These are phyloP conservation scores for Cladosporium phlei DNA, from an alignment of 2,329 filamentous ascomycete species.

Conservation along the genomic window DNA sequence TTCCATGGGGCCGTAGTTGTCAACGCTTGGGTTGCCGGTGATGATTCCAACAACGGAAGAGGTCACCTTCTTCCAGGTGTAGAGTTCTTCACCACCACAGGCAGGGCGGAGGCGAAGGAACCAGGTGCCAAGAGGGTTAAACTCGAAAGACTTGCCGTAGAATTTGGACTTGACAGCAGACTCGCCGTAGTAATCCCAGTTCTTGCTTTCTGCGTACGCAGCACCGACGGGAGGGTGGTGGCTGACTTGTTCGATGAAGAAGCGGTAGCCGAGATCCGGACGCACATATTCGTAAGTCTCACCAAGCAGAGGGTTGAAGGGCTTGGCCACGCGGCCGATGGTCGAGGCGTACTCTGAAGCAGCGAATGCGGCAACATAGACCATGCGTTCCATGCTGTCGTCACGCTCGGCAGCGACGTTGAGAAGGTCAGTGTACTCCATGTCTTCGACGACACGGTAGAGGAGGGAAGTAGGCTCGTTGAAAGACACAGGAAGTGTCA, in stretches of 20 bases:
- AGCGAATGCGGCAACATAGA: conserved; percentile 93
- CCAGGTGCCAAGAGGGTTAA: conserved; percentile 95
- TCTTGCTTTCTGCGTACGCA: conserved; percentile 83
- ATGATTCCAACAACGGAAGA: conserved; percentile 98
- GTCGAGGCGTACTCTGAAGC: conserved; percentile 96
- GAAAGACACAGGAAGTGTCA: conserved; percentile 96
- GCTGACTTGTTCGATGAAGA: conserved; percentile 97
- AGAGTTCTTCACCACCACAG: conserved; percentile 70
- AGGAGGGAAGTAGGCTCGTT: conserved; percentile 96
- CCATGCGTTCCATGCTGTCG: conserved; percentile 84
- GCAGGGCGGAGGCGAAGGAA: conserved; percentile 79
- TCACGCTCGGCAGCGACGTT: conserved; percentile 79
- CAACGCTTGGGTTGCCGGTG: conserved; percentile 90
- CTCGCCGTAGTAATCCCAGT: conserved; percentile 96
- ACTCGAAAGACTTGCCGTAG: conserved; percentile 94
- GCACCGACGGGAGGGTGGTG: conserved; percentile 95
- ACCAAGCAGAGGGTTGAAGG: conserved; percentile 92
- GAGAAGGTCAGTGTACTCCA: conserved; percentile 93
- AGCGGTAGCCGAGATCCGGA: conserved; percentile 95
- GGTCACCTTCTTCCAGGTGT: conserved; percentile 98
- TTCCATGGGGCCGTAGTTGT: conserved; percentile 96
- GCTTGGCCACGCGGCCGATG: conserved; percentile 93
- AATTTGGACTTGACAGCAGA: conserved; percentile 95
- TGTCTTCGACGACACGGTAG: conserved; percentile 91
- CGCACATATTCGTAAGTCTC: conserved; percentile 96